Conservation (phyloP, 1,284 basidiomycete species). For the Cryptococcus sp. region DNA sequence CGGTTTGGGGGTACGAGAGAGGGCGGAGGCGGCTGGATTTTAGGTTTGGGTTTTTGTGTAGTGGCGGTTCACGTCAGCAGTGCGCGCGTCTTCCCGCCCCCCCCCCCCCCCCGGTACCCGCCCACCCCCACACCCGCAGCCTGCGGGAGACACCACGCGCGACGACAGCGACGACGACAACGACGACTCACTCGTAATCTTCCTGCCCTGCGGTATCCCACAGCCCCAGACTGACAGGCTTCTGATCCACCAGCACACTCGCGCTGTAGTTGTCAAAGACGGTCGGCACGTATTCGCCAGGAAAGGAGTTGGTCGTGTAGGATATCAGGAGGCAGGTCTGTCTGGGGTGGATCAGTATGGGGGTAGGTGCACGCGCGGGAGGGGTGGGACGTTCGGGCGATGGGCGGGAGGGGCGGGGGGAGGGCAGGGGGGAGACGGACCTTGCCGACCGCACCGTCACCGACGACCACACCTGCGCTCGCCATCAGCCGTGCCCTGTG, state of each 20-base stretch:
- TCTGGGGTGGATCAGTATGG: not conserved
- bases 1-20: slow-evolving; percentile 97
- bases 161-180: not conserved
- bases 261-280: slow-evolving; percentile 51
- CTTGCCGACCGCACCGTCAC: slow-evolving; percentile 99
- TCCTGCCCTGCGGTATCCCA: slow-evolving; percentile 88
- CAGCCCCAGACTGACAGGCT: slow-evolving; percentile 65
- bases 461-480: slow-evolving; percentile 77
- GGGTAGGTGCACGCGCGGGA: not conserved
- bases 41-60: not conserved
- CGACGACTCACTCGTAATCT: slow-evolving; percentile 59
- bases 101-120: no score
- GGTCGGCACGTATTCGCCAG: slow-evolving; percentile 51
- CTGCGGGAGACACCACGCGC: not conserved
- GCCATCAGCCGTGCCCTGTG: no score
- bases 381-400: not conserved
- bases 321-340: slow-evolving; percentile 51
- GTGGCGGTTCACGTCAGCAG: not conserved
- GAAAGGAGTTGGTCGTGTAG: slow-evolving; percentile 50
- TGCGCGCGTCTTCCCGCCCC: no score
- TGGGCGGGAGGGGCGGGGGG: not conserved
- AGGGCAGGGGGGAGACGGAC: slow-evolving; percentile 52
- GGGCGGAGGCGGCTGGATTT: slow-evolving; percentile 82
- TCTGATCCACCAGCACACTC: slow-evolving; percentile 88
- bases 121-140: not conserved